phyloP scores from a whole-genome alignment of 2,329 filamentous ascomycete genomes.

The Calonectria honghensis region DNA sequence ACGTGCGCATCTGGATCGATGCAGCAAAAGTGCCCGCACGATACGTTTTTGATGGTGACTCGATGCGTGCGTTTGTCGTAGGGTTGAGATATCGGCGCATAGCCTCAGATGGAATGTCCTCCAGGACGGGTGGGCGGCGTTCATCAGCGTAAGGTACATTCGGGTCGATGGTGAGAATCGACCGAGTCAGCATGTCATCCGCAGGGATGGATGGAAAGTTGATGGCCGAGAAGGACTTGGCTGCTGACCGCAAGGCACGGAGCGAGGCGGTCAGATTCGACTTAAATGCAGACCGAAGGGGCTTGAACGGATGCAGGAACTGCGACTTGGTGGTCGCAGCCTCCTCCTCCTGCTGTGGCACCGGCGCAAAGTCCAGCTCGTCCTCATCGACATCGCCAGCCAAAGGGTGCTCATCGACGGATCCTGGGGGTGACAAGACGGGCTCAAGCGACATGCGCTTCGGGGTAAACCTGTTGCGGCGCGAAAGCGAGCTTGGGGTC shows the following conservation, averaged over 20 bases:
- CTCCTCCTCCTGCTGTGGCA: constrained; percentile 62
- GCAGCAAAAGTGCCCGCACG: constrained; percentile 72
- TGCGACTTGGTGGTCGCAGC: constrained; percentile 59
- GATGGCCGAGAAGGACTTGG: constrained; percentile 77
- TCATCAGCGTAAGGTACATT: constrained; percentile 81
- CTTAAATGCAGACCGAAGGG: constrained; percentile 77
- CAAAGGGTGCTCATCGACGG: constrained; percentile 71
- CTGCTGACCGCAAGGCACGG: constrained; percentile 78
- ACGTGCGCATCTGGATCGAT: constrained; percentile 84
- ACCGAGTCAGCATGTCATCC: constrained; percentile 80
- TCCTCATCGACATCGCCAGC: constrained; percentile 57
- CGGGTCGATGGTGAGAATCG: constrained; percentile 80
- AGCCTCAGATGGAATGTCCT: constrained; percentile 79
- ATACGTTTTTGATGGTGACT: constrained; percentile 54
- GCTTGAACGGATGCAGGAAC: constrained; percentile 65
- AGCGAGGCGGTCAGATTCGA: constrained; percentile 82
- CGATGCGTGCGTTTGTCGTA: constrained; percentile 65
- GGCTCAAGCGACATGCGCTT: constrained; percentile 72
- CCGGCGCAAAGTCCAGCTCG: constrained; percentile 71
- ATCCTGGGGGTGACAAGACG: constrained; percentile 73
- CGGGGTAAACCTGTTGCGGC: constrained; percentile 60
- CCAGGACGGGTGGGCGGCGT: constrained; percentile 76
- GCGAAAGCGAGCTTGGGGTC: constrained; percentile 60
- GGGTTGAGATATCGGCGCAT: constrained; percentile 82
- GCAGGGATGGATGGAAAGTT: constrained; percentile 79